phyloP scores from a whole-genome alignment of 768 basidiomycete genomes.

The Phanerodontia chrysosporium region DNA sequence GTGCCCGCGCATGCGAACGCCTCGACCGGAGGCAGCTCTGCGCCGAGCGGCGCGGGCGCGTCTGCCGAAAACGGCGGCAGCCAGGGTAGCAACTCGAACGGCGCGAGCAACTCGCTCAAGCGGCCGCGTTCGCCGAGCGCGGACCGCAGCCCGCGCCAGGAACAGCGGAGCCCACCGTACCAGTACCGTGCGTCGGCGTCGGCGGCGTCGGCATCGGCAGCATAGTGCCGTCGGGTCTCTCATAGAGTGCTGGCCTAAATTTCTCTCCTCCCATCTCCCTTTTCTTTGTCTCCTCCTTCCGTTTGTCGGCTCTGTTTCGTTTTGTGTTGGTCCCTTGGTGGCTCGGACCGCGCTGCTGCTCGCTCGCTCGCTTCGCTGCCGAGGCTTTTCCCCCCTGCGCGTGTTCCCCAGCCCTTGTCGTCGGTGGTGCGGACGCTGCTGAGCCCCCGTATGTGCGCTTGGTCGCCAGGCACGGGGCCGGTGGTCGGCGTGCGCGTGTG shows the following conservation, averaged over 20 bases:
- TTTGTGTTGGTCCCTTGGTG: not conserved
- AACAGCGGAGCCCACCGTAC: constrained; percentile 13
- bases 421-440: not conserved
- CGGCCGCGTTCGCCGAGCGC: constrained; percentile 9
- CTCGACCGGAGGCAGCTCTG: not conserved
- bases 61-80: not conserved
- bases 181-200: constrained; percentile 3
- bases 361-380: not conserved
- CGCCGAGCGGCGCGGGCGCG: not conserved
- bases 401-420: not conserved
- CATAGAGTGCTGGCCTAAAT: not conserved
- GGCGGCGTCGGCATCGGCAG: not conserved
- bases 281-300: not conserved
- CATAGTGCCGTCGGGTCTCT: not conserved
- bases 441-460: not conserved
- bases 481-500: too few species aligned
- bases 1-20: not conserved
- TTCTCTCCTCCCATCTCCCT: not conserved
- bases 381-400: not conserved
- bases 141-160: constrained; percentile 5
- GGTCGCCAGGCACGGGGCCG: not conserved
- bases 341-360: not conserved
- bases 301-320: not conserved
- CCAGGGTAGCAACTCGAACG: not conserved
- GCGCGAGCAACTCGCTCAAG: constrained; percentile 4